Evolutionary conservation across 768 basidiomycete genomes (phyloP), one percentile per base, ranked within the genome.

Genomic region (Hericium coralloides): DNA sequence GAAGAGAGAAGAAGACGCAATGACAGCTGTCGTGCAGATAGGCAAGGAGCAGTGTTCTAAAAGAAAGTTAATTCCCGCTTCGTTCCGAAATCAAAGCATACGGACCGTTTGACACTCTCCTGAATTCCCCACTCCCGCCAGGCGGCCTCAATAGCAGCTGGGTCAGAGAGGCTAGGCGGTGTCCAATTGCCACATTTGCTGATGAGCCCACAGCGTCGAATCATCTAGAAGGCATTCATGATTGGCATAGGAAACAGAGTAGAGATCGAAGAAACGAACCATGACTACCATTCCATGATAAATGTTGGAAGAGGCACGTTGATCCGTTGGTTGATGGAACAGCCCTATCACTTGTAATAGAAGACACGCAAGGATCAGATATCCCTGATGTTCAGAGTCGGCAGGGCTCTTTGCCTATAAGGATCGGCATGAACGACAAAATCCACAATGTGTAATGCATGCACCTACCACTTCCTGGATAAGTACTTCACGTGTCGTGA

Each of bases 261-360:
- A 31, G 14, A 22, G 38, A 15, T 57, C 12, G 14, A 38, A 31
- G 49, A 20, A 26, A 70, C 74, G 63, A 59, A 79, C 81, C 73
- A 73, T 76, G 54, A 79, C 73, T 43, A 84, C 75, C 73, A 77
- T 77, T 52, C 74, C 74, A 67, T 76, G 82, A 66, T 77, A 82
- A 23, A 74, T 66, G 57, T 69, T 76, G 53, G 74, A 76, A 55
- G 70, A 70, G 38, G 68, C 71, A 62, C 75, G 68, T 58, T 76
- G 72, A 55, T 76, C 74, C 54, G 67, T 60, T 55, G 71, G 74
- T 67, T 76, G 74, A 60, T 74, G 77, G 62, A 74, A 76, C 15
- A 76, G 68, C 48, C 78, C 78, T 66, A 76, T 78, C n/a, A 74
- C 78, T 67, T 77, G 79, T 12, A 77, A 67, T 38, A 80, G 69